phyloP scores from a whole-genome alignment of 768 basidiomycete genomes.

The Serendipita indica region DNA sequence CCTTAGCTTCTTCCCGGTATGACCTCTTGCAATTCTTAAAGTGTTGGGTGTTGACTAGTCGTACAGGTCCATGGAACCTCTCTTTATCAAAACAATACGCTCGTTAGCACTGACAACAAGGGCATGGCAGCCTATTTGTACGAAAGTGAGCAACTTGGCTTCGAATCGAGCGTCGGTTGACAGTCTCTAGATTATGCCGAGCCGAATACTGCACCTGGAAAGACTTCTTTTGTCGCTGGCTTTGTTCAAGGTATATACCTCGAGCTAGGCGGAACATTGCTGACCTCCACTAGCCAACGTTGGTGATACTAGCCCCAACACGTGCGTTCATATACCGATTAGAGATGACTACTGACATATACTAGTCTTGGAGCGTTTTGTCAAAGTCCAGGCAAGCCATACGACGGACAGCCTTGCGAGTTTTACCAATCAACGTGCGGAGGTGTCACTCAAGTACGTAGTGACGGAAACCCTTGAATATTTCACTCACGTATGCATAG shows the following conservation, averaged over 20 bases:
- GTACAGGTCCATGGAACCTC: constrained; percentile 68
- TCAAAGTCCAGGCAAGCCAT: constrained; percentile 54
- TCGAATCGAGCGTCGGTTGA: too few relatives aligned
- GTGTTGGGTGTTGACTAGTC: too few relatives aligned
- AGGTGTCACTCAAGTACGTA: constrained; percentile 48
- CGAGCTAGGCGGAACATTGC: not conserved
- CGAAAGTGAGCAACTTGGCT: constrained; percentile 34
- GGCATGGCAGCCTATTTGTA: constrained; percentile 74
- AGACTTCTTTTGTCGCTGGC: constrained; percentile 54
- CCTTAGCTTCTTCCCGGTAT: constrained; percentile 47
- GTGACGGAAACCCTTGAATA: not conserved
- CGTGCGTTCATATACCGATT: constrained; percentile 29
- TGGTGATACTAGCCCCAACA: constrained; percentile 67
- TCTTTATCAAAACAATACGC: constrained; percentile 70
- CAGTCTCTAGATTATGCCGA: constrained; percentile 39
- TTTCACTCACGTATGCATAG: not conserved
- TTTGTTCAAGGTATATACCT: constrained; percentile 49
- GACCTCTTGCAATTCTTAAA: not conserved
- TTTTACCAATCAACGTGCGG: constrained; percentile 62
- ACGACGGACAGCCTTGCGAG: constrained; percentile 56
- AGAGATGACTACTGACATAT: constrained; percentile 1
- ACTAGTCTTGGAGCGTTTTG: constrained; percentile 55
- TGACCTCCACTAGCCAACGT: constrained; percentile 43
- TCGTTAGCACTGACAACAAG: constrained; percentile 73
- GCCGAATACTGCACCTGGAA: constrained; percentile 51